Conservation (phyloP, 2,329 filamentous ascomycete genomes). For the Septoria linicola region DNA sequence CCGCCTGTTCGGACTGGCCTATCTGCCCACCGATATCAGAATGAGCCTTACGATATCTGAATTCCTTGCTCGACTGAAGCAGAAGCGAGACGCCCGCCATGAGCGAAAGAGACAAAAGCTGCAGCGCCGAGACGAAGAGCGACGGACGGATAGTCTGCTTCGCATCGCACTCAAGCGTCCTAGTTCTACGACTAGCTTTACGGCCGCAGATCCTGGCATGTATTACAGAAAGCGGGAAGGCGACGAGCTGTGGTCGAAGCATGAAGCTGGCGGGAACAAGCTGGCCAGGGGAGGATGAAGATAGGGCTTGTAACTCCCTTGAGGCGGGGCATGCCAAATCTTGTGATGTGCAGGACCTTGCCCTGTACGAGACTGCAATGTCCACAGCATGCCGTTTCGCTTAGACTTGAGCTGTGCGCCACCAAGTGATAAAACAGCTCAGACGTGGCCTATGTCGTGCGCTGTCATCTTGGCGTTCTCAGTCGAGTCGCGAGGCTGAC, state of each 20-base stretch:
- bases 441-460: no score
- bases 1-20: no score
- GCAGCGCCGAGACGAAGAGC: constrained; percentile 6
- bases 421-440: no score
- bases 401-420: no score
- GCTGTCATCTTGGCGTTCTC: no score
- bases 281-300: background rate
- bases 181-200: constrained; percentile 14
- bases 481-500: no score
- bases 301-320: no score
- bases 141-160: constrained; percentile 11
- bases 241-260: background rate
- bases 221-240: background rate
- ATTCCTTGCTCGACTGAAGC: background rate
- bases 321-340: no score
- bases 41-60: background rate
- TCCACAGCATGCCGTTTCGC: no score
- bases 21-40: background rate
- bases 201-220: constrained; percentile 3
- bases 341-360: no score
- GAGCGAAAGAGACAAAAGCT: constrained; percentile 3
- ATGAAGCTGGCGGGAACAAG: background rate
- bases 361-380: no score
- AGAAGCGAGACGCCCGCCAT: constrained; percentile 2
- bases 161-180: constrained; percentile 15